Evolutionary conservation across 441 rosid genomes (phyloP), one percentile per base, ranked within the genome.

Genomic region (Viola pubescens): DNA sequence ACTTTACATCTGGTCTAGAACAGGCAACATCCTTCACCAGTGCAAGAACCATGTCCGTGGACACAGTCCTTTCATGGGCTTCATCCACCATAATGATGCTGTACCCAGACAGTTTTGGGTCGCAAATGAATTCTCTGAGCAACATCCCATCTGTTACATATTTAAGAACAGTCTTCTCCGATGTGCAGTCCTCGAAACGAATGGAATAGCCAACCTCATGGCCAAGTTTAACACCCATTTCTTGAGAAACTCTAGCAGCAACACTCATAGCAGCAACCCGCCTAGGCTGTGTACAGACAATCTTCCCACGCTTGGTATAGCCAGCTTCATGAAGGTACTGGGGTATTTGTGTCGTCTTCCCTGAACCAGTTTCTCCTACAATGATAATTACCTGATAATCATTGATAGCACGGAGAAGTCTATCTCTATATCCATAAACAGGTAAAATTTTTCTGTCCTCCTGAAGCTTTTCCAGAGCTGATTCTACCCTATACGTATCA

Each of bases 251-350:
- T 69, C 97, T 88, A 59, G 95, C 96, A 71, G 99, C 88, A 71
- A 90, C 97, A 68, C 97, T 94, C 97, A 88, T 90, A 47, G 97
- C 99, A 60, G 99, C 99, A 75, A 94, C 99, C 64, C 97, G 77
- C 58, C 99, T 83, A 51, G 97, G 97, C 75, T 94, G 99, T 11
- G 99, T 88, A 75, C 99, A 94, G 58, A 91, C 97, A 74, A 90
- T 63, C 98, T 82, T 88, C 60, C 99, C 99, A 34, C 72, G 79
- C 79, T 84, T 88, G 12, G 97, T 94, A 77, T 90, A 94, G 68
- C 97, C 97, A 66, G 94, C 95, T 79, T 94, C 99, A 57, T 90
- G 96, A 62, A 90, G 95, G 78, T 90, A 94, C 62, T 94, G 99
- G 37, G 99, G 97, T 66, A 94, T 84, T 69, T 90, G 99, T 10